Conservation (phyloP, 176 grass and related monocot genomes). For the Oryza glaberrima region DNA sequence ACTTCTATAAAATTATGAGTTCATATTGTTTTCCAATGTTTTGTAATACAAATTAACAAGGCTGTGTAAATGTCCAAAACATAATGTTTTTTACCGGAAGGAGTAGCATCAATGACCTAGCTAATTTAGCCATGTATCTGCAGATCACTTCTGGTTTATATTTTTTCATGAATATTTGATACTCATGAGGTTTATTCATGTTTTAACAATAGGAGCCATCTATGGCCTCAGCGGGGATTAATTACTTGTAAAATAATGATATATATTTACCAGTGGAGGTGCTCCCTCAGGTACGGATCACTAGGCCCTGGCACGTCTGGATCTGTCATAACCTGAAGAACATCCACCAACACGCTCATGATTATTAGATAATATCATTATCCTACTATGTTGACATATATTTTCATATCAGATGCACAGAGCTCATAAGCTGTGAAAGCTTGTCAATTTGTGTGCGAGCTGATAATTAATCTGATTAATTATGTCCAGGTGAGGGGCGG, state of each 20-base stretch:
- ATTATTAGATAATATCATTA: background rate
- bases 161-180: background rate
- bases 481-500: background rate
- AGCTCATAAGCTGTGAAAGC: background rate
- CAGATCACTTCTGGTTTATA: background rate
- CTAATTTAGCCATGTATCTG: background rate
- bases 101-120: background rate
- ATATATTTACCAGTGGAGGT: constrained; percentile 76
- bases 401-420: too few species aligned
- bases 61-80: too few species aligned
- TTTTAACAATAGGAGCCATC: background rate
- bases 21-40: too few species aligned
- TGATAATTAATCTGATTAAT: background rate
- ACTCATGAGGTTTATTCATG: background rate
- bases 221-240: background rate
- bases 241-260: background rate
- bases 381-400: background rate
- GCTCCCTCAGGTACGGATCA: constrained; percentile 89
- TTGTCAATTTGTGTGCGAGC: background rate
- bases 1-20: too few species aligned
- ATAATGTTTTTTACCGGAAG: background rate
- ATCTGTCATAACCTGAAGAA: constrained; percentile 85
- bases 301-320: constrained; percentile 95
- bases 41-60: too few species aligned
- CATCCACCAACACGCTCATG: background rate